A percentile compares a stretch with the other conserved stretches of the same genome.
Conservation (phyloP, 2,329 filamentous ascomycete genomes). For the Venturia oleaginea region DNA sequence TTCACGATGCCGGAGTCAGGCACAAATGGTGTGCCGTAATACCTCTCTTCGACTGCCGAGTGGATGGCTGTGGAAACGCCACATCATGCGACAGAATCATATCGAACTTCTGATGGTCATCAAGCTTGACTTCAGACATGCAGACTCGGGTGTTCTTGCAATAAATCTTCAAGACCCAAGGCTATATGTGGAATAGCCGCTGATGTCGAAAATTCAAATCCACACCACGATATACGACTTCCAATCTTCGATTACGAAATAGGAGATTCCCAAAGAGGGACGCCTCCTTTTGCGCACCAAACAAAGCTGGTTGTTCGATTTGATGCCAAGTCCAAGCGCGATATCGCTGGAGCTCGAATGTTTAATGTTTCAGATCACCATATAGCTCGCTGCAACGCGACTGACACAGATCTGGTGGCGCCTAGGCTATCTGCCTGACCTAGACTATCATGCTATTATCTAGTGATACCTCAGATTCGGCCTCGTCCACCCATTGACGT, state of each 20-base stretch:
- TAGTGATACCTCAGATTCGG: background rate
- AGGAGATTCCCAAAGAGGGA: background rate
- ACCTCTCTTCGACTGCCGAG: background rate
- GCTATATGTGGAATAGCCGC: background rate
- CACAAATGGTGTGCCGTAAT: background rate
- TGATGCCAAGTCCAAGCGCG: background rate
- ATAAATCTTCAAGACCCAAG: background rate
- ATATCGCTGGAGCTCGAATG: background rate
- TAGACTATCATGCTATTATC: background rate
- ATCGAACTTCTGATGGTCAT: background rate
- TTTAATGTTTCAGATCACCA: background rate
- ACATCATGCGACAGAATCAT: background rate
- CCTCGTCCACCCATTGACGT: background rate
- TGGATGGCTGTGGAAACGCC: background rate
- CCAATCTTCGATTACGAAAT: background rate
- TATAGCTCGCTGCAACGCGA: background rate
- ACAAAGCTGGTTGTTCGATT: background rate
- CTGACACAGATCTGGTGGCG: constrained; percentile 1
- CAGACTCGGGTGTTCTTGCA: background rate
- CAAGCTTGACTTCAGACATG: background rate
- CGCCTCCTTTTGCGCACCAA: too few relatives aligned
- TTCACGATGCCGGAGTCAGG: background rate
- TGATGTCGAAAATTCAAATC: background rate
- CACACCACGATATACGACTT: background rate
- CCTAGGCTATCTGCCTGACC: background rate